Base-by-base conservation (phyloP, 129 eudicot species). In the Flaveria ramosissima region DNA sequence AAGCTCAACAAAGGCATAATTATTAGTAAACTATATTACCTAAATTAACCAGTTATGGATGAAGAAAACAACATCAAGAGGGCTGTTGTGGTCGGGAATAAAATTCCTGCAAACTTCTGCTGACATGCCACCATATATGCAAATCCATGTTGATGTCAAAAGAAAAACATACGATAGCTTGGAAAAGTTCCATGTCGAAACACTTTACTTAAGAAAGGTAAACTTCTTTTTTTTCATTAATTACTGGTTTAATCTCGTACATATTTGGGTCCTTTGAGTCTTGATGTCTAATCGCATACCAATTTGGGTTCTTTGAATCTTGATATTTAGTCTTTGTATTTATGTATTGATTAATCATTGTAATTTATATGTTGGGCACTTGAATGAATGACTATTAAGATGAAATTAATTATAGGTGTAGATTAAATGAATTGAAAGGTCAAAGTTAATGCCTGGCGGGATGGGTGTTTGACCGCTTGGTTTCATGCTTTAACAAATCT, bases 111-210 rank as follows among this genome's bases (percentile, higher is more conserved):
- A 72, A 1, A 73, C 88, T 42, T 83, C 95, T 41, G 96, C 85
- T 78, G 96, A 93, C 70, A 88, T 93, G 98, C 90, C 95, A 41
- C 95, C 98, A 12, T 93, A 88, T 71, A 90, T 93, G 96, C 98
- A 93, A 71, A 86, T 90, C 69, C 98, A 93, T 83, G 96, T 90
- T 82, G 95, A 91, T 86, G 87, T 80, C 74, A 92, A 96, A 45
- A 88, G 98, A 84, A 93, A 90, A 74, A 82, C 92, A 11, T 82
- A 83, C 78, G 26, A 93, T 86, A 93, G 98, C 79, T 84, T 93
- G 88, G 98, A 93, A 71, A 93, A 86, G 78, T 93, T 93, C 91
- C 86, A 90, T 73, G 89, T 96, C 74, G 90, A 84, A 84, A 81
- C 92, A 57, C 96, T 93, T 77, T 9, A 81, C 96, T 42, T 93